Evolutionary conservation across 768 basidiomycete species (phyloP), one percentile per base, ranked within the genome.

Genomic region (Agaricus subrufescens): DNA sequence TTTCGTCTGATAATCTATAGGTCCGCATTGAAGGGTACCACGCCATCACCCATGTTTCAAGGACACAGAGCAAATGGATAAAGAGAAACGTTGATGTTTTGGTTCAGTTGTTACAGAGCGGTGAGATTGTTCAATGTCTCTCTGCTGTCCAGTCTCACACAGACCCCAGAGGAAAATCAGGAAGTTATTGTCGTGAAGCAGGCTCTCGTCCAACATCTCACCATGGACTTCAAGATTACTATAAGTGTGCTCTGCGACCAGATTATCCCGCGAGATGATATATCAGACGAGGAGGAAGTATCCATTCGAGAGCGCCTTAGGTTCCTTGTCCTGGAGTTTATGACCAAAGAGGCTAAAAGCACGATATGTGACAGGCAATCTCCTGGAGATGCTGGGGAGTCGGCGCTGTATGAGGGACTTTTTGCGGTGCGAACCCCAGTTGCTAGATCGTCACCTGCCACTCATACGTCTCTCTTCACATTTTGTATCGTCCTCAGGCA

Each of bases 71-170:
- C 46, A 83, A 79, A 62, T 84, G 80, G 79, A 75, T 88, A 50
- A 84, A 83, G 66, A 71, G 87, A 60, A 89, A 89, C 65, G 82
- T 83, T 3, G 87, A 89, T 67, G 87, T 89, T 2, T 72, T 89
- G 19, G 74, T 89, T n/a, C 87, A 89, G 59, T 69, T 89, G 14
- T 74, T 89, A 8, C 88, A 89, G 66, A 86, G 84, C 61, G 87
- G 87, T 88, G 64, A 67, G 85, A 31, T 30, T 30, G 7, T 46
- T 58, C 23, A 53, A 52, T 40, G 54, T 42, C 9, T 46, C 23
- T 34, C 43, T 46, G 10, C 3, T 19, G 10, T 19, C 19, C 19
- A 19, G 19, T 19, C 19, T 19, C 19, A 19, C 19, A 42, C 19
- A 2, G 19, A 34, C 3, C n/a, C 5, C 52, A 85, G 88, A 87